These are phyloP conservation scores for Alectoria sarmentosa DNA, from an alignment of 495 filamentous ascomycete genomes.

Conservation along the genomic window DNA sequence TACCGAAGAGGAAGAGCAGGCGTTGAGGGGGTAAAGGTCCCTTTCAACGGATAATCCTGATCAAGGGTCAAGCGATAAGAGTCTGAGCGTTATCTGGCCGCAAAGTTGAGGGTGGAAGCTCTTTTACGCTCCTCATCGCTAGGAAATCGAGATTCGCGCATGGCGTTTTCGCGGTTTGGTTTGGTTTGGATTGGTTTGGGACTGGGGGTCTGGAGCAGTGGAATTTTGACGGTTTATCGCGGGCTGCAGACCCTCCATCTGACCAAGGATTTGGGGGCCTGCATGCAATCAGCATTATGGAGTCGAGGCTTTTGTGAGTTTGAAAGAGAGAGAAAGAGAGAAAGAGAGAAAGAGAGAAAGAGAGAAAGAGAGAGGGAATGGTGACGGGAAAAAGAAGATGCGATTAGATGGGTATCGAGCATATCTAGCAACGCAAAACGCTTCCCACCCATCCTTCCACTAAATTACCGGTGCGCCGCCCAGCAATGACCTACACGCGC, in stretches of 20 bases:
- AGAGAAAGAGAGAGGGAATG: neutral
- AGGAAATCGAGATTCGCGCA: too few species aligned
- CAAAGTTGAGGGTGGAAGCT: too few species aligned
- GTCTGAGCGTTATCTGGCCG: too few species aligned
- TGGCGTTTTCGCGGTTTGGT: too few species aligned
- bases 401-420: slow-evolving; percentile 1
- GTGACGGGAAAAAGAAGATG: too few species aligned
- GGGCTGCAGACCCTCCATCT: neutral
- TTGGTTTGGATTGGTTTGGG: too few species aligned
- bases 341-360: neutral
- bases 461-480: neutral
- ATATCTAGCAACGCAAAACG: slow-evolving; percentile 1
- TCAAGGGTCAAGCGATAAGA: too few species aligned
- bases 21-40: too few species aligned
- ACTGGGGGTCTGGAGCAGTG: neutral
- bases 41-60: too few species aligned
- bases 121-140: too few species aligned
- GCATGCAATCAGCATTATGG: neutral
- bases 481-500: neutral
- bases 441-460: neutral
- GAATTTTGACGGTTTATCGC: too few species aligned
- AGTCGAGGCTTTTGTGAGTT: neutral
- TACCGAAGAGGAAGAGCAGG: too few species aligned
- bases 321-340: neutral
- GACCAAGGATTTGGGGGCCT: neutral